A percentile compares a stretch with the other conserved stretches of the same genome.
phyloP scores from a whole-genome alignment of 768 basidiomycete genomes.

The Nidula microcarpa region DNA sequence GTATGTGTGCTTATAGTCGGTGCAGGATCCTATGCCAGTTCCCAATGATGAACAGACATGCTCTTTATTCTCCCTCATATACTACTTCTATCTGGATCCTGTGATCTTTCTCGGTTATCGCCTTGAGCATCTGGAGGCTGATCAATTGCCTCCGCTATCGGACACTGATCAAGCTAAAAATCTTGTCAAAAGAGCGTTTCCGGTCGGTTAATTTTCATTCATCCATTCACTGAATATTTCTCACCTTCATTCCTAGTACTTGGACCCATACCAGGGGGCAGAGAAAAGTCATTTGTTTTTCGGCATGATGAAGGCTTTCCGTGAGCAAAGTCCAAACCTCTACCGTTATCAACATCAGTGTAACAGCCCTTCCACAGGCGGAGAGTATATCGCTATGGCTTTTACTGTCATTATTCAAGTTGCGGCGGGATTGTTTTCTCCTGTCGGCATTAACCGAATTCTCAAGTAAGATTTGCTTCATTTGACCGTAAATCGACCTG shows the following conservation, averaged over 20 bases:
- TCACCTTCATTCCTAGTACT: conserved; percentile 15
- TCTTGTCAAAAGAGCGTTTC: conserved; percentile 18
- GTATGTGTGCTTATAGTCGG: background rate
- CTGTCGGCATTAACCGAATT: conserved; percentile 38
- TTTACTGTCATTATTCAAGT: conserved; percentile 22
- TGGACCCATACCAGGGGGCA: conserved; percentile 36
- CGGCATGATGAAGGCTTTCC: conserved; percentile 36
- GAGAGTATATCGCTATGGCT: conserved; percentile 27
- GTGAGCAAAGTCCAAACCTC: conserved; percentile 9
- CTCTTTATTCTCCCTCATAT: conserved; percentile 34
- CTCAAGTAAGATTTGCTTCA: background rate
- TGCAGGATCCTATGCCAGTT: conserved; percentile 24
- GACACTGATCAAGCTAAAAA: conserved; percentile 44
- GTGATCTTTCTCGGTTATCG: conserved; percentile 39
- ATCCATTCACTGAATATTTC: no score
- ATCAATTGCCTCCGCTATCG: conserved; percentile 58
- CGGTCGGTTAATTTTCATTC: conserved; percentile 11
- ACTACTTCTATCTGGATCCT: conserved; percentile 54
- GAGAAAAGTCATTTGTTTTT: conserved; percentile 43
- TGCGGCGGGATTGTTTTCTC: conserved; percentile 17
- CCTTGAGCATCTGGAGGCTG: conserved; percentile 39
- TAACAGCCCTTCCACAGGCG: conserved; percentile 6
- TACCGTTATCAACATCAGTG: background rate
- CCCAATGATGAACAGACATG: conserved; percentile 48
- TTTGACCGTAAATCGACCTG: no score